These are phyloP conservation scores for Saturnispora dispora DNA, from an alignment of 805 yeast species.

Conservation along the genomic window DNA sequence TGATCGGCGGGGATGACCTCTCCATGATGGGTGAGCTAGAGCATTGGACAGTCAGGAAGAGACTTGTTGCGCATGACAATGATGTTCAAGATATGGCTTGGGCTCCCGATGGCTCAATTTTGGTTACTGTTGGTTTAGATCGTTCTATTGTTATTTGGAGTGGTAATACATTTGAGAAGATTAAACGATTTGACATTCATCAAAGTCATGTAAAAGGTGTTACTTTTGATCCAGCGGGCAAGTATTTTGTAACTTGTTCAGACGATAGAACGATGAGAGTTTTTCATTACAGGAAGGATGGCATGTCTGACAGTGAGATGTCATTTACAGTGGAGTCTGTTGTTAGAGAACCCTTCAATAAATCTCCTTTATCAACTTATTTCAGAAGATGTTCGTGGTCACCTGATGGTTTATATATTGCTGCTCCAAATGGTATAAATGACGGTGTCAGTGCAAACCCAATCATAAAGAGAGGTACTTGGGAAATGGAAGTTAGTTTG, in stretches of 20 bases:
- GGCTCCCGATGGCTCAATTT: constrained; percentile 88
- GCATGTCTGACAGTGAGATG: constrained; percentile 51
- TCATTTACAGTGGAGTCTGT: constrained; percentile 82
- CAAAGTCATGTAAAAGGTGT: constrained; percentile 95
- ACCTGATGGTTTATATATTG: constrained; percentile 82
- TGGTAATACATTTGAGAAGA: constrained; percentile 82
- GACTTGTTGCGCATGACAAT: constrained; percentile 93
- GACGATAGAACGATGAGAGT: constrained; percentile 90
- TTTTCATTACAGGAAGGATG: constrained; percentile 64
- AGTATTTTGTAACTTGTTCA: constrained; percentile 93
- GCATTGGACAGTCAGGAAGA: constrained; percentile 88
- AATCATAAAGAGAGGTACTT: constrained; percentile 64
- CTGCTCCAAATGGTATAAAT: constrained; percentile 78
- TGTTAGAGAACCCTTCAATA: constrained; percentile 74
- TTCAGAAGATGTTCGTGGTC: constrained; percentile 84
- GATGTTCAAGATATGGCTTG: constrained; percentile 97
- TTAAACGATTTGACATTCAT: constrained; percentile 84
- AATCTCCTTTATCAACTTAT: constrained; percentile 87
- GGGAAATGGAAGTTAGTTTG: constrained; percentile 68
- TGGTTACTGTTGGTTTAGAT: constrained; percentile 92
- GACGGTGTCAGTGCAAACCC: constrained; percentile 74
- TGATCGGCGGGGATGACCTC: constrained; percentile 1
- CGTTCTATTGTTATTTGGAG: constrained; percentile 90
- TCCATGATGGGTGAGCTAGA: constrained; percentile 59
- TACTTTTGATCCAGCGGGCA: constrained; percentile 96